Base-by-base conservation (phyloP, 345 rosid species). In the Sisymbrium altissimum region DNA sequence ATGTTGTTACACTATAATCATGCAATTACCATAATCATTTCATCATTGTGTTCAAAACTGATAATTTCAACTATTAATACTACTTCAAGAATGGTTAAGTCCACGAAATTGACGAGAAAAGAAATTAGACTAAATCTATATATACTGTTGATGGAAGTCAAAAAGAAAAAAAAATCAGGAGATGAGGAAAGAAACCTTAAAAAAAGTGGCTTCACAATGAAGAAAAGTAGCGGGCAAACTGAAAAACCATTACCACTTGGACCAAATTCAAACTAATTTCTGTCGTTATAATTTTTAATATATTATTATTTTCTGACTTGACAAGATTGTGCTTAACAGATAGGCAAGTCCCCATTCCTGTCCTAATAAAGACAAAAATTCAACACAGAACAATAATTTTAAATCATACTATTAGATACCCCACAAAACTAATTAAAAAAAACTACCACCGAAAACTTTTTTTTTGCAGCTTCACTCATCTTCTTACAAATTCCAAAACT, bases 311-410 rank as follows among this genome's bases (percentile, higher is more conserved):
- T 15, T 49, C 12, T 27, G 52, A 62, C 17, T 61, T 39, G 62
- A 72, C 61, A 62, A 71, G 63, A 62, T 18, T 18, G 64, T 72
- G 69, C 33, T 29, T 18, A 63, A 72, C 76, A 72, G 76, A 63
- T 18, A 52, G 62, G 69, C 69, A 61, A 54, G 33, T 29, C 69
- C 69, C 43, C 62, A 62, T 39, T 40, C 76, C 23, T 62, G 62
- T 72, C 62, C 2, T 50, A 40, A 52, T 52, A 52, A 72, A 43
- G 63, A 72, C 76, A 72, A 72, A 53, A 27, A 13, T 9, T 32
- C 25, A 50, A 40, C 35, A 13, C 63, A 50, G 44, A 62, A 39
- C 36, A 62, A 62, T 62, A 29, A 63, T 62, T 25, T 36, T 23
- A 55, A 19, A 40, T 40, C 41, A 30, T 14, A 53, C 10, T 27